Evolutionary conservation across 352 stramenopile genomes (phyloP).

Genomic region (Phytophthora melonis): DNA sequence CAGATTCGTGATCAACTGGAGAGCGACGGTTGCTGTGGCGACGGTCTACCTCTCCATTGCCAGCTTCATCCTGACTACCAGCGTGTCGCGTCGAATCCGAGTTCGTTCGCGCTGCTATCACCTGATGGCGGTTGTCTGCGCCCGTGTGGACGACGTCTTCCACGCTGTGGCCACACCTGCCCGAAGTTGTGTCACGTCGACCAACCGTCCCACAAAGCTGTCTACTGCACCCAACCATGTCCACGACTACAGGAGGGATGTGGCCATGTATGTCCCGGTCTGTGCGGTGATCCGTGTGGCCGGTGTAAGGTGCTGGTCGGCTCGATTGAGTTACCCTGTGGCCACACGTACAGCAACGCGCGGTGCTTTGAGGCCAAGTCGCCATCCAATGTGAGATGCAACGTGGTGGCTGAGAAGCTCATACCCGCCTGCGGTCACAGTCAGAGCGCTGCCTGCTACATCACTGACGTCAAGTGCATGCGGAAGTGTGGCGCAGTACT

Average conservation of each 20-base stretch:
- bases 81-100: conserved; percentile 23
- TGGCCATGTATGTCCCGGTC: conserved; percentile 61
- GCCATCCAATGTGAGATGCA: conserved; percentile 35
- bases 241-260: conserved; percentile 50
- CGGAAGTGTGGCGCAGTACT: conserved; percentile 30
- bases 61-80: conserved; percentile 45
- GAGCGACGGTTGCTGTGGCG: conserved; percentile 45
- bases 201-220: conserved; percentile 51
- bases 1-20: conserved; percentile 67
- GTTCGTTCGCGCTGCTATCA: conserved; percentile 53
- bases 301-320: conserved; percentile 54
- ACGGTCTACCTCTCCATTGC: conserved; percentile 55
- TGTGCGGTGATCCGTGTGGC: conserved; percentile 71
- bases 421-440: conserved; percentile 45
- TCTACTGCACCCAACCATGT: conserved; percentile 70
- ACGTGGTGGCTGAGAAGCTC: conserved; percentile 32
- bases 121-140: conserved; percentile 82
- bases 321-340: conserved; percentile 57
- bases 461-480: conserved; percentile 28
- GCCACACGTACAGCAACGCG: conserved; percentile 50
- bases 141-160: conserved; percentile 61
- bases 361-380: conserved; percentile 41
- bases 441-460: conserved; percentile 19
- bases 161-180: conserved; percentile 56
- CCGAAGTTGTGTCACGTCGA: conserved; percentile 70